Percentiles rank a stretch among this genome's conserved stretches.
phyloP scores from a whole-genome alignment of 257 asterid genomes.

The Gentiana straminea region DNA sequence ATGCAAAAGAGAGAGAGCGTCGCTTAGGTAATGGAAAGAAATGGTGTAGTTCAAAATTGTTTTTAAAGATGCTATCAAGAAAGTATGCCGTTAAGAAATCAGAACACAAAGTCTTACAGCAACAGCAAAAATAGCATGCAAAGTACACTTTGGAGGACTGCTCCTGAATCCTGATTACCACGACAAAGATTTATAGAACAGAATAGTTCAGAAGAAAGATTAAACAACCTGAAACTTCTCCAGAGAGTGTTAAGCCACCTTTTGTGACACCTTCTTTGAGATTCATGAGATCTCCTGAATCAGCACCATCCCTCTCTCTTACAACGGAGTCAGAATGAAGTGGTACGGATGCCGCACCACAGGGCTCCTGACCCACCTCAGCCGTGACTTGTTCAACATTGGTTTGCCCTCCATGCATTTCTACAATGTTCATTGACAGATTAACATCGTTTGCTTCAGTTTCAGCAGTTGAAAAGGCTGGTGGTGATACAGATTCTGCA shows the following conservation, averaged over 20 bases:
- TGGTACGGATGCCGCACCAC: slow-evolving; percentile 17
- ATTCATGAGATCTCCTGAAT: slow-evolving; percentile 23
- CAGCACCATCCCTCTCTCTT: slow-evolving; percentile 24
- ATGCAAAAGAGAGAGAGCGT: too few relatives aligned
- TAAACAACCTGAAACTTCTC: slow-evolving; percentile 14
- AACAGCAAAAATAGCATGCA: too few relatives aligned
- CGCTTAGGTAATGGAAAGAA: too few relatives aligned
- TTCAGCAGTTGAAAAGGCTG: slow-evolving; percentile 12
- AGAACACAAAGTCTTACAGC: too few relatives aligned
- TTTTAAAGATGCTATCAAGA: too few relatives aligned
- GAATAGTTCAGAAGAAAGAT: slow-evolving; percentile 21
- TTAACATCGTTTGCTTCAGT: slow-evolving; percentile 18
- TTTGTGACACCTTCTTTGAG: slow-evolving; percentile 18
- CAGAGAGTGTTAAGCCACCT: slow-evolving; percentile 11
- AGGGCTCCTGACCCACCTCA: slow-evolving; percentile 18
- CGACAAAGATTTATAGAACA: too few relatives aligned
- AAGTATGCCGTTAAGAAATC: too few relatives aligned
- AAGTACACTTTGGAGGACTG: too few relatives aligned
- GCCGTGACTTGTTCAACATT: slow-evolving; percentile 20
- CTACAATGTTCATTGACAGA: slow-evolving; percentile 20
- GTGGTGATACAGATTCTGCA: slow-evolving; percentile 14
- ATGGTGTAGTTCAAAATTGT: too few relatives aligned
- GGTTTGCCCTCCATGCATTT: slow-evolving; percentile 21
- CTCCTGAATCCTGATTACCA: too few relatives aligned
- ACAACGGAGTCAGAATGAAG: slow-evolving; percentile 13